Evolutionary conservation across 2,329 filamentous ascomycete genomes (phyloP).

Genomic region (Diplodia seriata): DNA sequence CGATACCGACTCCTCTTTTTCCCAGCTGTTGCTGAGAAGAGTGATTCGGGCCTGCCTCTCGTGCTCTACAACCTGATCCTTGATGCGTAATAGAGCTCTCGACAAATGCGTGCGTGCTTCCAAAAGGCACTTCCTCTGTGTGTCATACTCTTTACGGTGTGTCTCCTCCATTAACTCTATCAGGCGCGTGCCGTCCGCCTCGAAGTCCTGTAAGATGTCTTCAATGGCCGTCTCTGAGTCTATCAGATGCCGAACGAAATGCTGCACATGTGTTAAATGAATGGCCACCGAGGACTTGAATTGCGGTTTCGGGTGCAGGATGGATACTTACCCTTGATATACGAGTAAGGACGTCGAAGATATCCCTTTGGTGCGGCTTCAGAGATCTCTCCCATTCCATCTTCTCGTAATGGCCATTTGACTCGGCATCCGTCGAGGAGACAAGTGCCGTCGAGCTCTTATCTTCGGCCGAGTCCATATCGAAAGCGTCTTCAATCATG

Average conservation of each 20-base stretch:
- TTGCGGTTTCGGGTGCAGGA: too few relatives aligned
- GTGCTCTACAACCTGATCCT: neutral
- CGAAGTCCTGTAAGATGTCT: slow-evolving; percentile 54
- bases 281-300: neutral
- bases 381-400: slow-evolving; percentile 50
- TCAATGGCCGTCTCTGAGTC: slow-evolving; percentile 55
- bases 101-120: neutral
- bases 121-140: neutral
- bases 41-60: slow-evolving; percentile 1
- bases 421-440: neutral
- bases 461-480: neutral
- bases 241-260: slow-evolving; percentile 54
- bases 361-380: slow-evolving; percentile 48
- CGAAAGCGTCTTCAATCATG: slow-evolving; percentile 33
- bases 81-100: neutral
- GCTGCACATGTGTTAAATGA: slow-evolving; percentile 38
- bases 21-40: neutral
- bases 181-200: slow-evolving; percentile 52
- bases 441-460: neutral
- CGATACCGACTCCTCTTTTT: neutral
- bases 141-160: slow-evolving; percentile 43
- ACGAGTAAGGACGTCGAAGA: slow-evolving; percentile 50
- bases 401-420: slow-evolving; percentile 39
- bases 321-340: slow-evolving; percentile 40
- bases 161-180: slow-evolving; percentile 51